Evolutionary conservation across 345 rosid species (phyloP), one percentile per base, ranked within the genome.

Genomic region (Luvunga scandens): DNA sequence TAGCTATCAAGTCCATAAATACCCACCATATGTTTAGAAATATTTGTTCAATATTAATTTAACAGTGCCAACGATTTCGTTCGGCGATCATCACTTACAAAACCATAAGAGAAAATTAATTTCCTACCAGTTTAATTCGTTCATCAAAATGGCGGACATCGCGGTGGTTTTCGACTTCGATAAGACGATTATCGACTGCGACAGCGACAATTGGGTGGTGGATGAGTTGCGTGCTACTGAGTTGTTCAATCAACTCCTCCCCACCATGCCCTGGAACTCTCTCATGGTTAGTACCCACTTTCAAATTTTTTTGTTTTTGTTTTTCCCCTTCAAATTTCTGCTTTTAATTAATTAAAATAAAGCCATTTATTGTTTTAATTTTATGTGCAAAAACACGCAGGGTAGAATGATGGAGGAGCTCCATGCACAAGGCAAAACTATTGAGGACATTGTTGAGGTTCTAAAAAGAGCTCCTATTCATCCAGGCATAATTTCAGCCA

Each of bases 241-340:
- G 28, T 80, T 87, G 87, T 95, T 91, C 90, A 83, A 90, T 75
- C 89, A 88, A 56, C 98, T 93, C 69, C 98, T 91, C 13, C 94
- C 92, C 4, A 90, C 95, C 87, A 89, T 91, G 94, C 95, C 95
- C 25, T 95, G 98, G 97, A 95, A 95, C 84, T 78, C 93, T 73
- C 83, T 93, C 80, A 91, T 94, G 97, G 97, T 53, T 8, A 6
- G 7, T 53, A 4, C 7, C 6, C 57, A 16, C 57, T 45, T 53
- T 53, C 22, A 45, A 45, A n/a, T n/a, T n/a, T 12, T 45, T 45
- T 45, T 9, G 0, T 13, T 42, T 10, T 14, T 50, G 1, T 10
- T 14, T 53, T 2, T 18, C 5, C 22, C 3, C 6, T 18, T 53
- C 2, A 45, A 45, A 45, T 45, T 42, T 45, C 18, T 45, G 12